These are phyloP conservation scores for Saturnispora serradocipensis DNA, from an alignment of 805 yeast species.

Conservation along the genomic window DNA sequence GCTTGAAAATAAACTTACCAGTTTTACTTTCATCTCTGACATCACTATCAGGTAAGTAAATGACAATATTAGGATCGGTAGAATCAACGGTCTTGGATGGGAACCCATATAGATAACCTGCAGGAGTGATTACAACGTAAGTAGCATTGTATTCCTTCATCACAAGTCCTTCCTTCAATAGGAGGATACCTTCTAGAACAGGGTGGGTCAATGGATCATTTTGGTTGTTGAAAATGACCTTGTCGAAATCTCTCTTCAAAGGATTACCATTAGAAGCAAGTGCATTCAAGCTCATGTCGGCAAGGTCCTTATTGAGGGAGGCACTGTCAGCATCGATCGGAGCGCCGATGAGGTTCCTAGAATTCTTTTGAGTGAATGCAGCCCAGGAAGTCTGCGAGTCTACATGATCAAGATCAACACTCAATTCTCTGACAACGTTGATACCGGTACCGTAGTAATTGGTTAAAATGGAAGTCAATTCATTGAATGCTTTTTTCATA, in stretches of 20 bases:
- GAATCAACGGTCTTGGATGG: conserved; percentile 37
- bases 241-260: conserved; percentile 29
- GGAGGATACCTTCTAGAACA: conserved; percentile 37
- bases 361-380: conserved; percentile 28
- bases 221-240: conserved; percentile 31
- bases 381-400: conserved; percentile 38
- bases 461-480: conserved; percentile 23
- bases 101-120: conserved; percentile 38
- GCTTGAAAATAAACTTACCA: conserved; percentile 30
- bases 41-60: conserved; percentile 39
- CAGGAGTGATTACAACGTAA: conserved; percentile 39
- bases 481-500: conserved; percentile 31
- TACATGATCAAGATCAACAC: conserved; percentile 26
- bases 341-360: conserved; percentile 25
- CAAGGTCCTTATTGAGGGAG: conserved; percentile 8
- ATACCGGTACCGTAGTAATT: conserved; percentile 24
- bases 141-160: conserved; percentile 34
- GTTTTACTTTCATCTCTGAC: conserved; percentile 29
- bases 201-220: conserved; percentile 35
- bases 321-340: background rate
- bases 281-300: conserved; percentile 4
- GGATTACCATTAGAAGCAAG: conserved; percentile 11
- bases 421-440: conserved; percentile 24
- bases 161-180: conserved; percentile 35
- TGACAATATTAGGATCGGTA: conserved; percentile 34